Evolutionary conservation across 169 alveolate genomes (phyloP).

Genomic region (Cystoisospora suis): DNA sequence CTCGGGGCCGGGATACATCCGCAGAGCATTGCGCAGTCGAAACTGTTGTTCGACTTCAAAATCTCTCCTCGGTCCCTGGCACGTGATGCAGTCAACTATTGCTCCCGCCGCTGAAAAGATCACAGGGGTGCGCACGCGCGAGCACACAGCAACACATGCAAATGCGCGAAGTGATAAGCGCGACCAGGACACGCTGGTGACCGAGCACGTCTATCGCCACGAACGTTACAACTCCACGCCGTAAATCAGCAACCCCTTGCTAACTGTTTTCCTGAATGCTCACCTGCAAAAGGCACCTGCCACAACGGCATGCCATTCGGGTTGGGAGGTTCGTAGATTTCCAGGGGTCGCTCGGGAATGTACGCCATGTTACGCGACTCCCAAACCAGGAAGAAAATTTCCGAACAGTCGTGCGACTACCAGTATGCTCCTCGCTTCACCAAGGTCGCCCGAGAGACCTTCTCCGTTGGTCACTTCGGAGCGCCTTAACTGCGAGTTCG

Average conservation of each 20-base stretch:
- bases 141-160: neutral
- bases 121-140: neutral
- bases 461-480: too few species aligned
- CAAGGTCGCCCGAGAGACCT: too few species aligned
- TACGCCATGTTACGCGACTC: too few species aligned
- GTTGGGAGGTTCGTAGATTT: too few species aligned
- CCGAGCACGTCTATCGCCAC: too few species aligned
- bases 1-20: neutral
- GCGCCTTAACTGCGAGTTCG: too few species aligned
- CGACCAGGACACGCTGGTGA: neutral
- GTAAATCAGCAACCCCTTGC: too few species aligned
- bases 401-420: too few species aligned
- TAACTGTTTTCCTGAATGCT: neutral
- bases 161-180: neutral
- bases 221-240: too few species aligned
- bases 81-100: slow-evolving; percentile 3
- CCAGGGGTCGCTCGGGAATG: too few species aligned
- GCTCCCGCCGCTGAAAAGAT: slow-evolving; percentile 24
- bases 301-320: neutral
- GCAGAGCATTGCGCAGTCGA: neutral
- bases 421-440: too few species aligned
- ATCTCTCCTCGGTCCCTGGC: neutral
- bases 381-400: too few species aligned
- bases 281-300: slow-evolving; percentile 17
- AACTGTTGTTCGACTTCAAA: neutral